Base-by-base conservation (phyloP, 1,284 basidiomycete genomes). In the Ustilago trichophora region DNA sequence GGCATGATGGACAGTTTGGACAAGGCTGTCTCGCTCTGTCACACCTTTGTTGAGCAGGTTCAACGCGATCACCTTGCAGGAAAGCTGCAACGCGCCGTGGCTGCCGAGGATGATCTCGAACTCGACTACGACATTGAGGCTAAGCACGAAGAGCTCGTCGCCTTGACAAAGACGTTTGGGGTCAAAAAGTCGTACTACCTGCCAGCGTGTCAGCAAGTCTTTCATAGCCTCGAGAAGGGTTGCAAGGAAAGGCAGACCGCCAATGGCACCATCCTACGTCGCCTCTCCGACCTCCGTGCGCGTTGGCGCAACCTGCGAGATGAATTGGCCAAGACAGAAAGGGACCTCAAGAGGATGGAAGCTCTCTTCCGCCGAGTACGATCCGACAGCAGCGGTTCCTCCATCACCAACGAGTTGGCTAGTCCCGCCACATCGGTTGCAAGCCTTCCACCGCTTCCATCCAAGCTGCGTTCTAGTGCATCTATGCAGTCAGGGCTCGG, bases 1-100 rank as follows among this genome's bases (percentile, higher is more conserved):
- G 91, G 91, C 24, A 95, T 98, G 93, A 94, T 98, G 92, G 88
- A 89, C 24, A 92, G 91, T 75, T 83, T 98, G 65, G 91, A 96
- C 83, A 95, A 93, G 80, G 91, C 90, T 8, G 88, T 94, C 38
- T 88, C 88, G 69, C 87, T 90, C 72, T 92, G 90, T 83, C 89
- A 91, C 84, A 89, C 89, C 73, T 80, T 80, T 47, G 59, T 78
- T 34, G 29, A 40, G 12, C 55, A 70, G 26, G 52, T 68, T 7
- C 53, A 67, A 8, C 55, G 43, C 33, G 60, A 73, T 16, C 53
- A 65, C 32, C 12, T 37, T 24, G 55, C 43, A 6, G 57, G 65
- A 21, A 49, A 42, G 24, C 29, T 67, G 24, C 56, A 46, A 13
- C 51, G 42, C 29, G 40, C 32, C 27, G 35, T 26, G 3, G 49